Conservation (phyloP, 768 basidiomycete species). For the Suillus bovinus region DNA sequence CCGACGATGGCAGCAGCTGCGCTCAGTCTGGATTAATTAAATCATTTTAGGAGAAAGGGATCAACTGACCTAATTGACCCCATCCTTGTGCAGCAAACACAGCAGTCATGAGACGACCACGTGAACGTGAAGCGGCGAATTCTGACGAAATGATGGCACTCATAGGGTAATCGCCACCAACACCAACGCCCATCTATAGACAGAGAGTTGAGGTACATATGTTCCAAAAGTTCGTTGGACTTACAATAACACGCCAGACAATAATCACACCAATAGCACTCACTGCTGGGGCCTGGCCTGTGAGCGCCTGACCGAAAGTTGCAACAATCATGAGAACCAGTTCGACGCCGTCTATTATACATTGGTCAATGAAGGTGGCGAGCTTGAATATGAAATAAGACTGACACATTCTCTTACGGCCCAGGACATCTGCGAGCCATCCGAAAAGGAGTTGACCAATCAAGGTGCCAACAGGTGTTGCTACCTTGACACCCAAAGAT, state of each 20-base stretch:
- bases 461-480: conserved; percentile 74
- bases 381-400: conserved; percentile 12
- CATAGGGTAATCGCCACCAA: conserved; percentile 89
- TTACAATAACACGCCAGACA: conserved; percentile 78
- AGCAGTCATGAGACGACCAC: conserved; percentile 88
- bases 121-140: conserved; percentile 73
- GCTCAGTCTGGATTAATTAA: neutral
- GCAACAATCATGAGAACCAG: conserved; percentile 81
- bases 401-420: conserved; percentile 81
- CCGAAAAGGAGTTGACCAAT: conserved; percentile 78
- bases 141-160: conserved; percentile 88
- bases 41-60: neutral
- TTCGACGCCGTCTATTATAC: conserved; percentile 43
- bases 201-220: neutral
- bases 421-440: conserved; percentile 75
- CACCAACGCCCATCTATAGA: conserved; percentile 70
- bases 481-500: conserved; percentile 76
- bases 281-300: conserved; percentile 65
- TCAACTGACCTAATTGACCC: conserved; percentile 67
- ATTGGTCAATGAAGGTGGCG: neutral
- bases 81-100: conserved; percentile 88
- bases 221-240: conserved; percentile 15
- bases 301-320: conserved; percentile 78
- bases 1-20: conserved; percentile 67
- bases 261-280: conserved; percentile 75